Evolutionary conservation across 805 yeast genomes (phyloP), one percentile per base, ranked within the genome.

Genomic region (Candida patagonica): DNA sequence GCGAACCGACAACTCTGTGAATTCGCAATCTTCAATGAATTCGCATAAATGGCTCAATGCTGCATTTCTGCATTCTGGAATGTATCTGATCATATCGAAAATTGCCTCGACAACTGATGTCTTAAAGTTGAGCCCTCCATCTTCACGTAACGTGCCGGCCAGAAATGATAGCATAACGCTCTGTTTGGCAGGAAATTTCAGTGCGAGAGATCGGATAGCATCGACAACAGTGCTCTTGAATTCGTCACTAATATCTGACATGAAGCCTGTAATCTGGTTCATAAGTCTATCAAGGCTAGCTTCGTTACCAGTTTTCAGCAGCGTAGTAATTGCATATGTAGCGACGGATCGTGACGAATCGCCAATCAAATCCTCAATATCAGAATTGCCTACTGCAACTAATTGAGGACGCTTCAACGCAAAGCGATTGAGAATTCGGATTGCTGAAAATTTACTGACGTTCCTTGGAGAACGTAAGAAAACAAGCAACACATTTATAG

Each of bases 11-110:
- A 92, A 76, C 63, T 87, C 96, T 23, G 95, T 83, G 66, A 73
- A 89, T 65, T 92, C 98, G 66, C 97, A 92, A 68, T 92, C 98
- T 65, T 92, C 98, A 54, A 92, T 92, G 57, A 87, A 88, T 62
- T 92, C 98, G 70, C 97, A 87, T 53, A 92, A 71, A 60, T 80
- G 80, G 64, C 83, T 86, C 55, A 92, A 68, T 17, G 95, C 94
- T 36, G 74, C 62, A 51, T 83, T 92, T 54, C 84, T 76, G 10
- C 94, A 85, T 47, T 70, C 77, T 16, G 95, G 95, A 44, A 86
- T 78, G 56, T 80, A 86, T 50, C 81, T 80, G 52, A 92, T 84
- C 61, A 92, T 72, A 60, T 89, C 97, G 51, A 88, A 85, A 49
- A 92, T 73, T 1, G 97, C 94, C 59, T 88, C 96, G 30, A 92